These are phyloP conservation scores for Favolaschia claudopus DNA, from an alignment of 768 basidiomycete species.

Conservation along the genomic window DNA sequence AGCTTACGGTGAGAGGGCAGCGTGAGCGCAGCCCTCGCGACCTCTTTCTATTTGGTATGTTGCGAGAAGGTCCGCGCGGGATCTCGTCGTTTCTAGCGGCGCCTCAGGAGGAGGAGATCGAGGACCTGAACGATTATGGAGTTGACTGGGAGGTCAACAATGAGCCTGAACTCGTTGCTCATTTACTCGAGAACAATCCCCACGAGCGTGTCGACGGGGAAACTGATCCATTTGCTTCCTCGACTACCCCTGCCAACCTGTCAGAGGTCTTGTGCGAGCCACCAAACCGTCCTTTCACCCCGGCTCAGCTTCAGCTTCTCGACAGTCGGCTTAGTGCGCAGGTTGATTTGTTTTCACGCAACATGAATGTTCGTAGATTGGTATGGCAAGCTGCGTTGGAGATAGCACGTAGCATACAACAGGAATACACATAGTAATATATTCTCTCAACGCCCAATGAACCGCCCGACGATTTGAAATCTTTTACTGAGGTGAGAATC, in stretches of 20 bases:
- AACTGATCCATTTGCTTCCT: conserved; percentile 8
- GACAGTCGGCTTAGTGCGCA: too few species aligned
- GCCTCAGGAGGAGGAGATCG: background rate
- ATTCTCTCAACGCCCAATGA: too few species aligned
- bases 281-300: background rate
- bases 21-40: conserved; percentile 19
- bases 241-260: background rate
- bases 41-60: conserved; percentile 29
- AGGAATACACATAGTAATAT: too few species aligned
- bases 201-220: conserved; percentile 1
- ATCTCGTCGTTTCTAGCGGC: background rate
- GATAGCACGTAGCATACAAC: too few species aligned
- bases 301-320: background rate
- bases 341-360: too few species aligned
- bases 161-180: conserved; percentile 1
- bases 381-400: too few species aligned
- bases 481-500: too few species aligned
- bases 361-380: too few species aligned
- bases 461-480: too few species aligned
- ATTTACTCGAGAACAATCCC: conserved; percentile 17
- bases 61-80: conserved; percentile 24
- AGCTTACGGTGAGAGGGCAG: conserved; percentile 10
- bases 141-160: conserved; percentile 20
- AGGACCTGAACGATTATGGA: conserved; percentile 13
- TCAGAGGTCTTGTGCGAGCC: background rate